Base-by-base conservation (phyloP, 2,329 filamentous ascomycete genomes). In the Dactylellina sp. region DNA sequence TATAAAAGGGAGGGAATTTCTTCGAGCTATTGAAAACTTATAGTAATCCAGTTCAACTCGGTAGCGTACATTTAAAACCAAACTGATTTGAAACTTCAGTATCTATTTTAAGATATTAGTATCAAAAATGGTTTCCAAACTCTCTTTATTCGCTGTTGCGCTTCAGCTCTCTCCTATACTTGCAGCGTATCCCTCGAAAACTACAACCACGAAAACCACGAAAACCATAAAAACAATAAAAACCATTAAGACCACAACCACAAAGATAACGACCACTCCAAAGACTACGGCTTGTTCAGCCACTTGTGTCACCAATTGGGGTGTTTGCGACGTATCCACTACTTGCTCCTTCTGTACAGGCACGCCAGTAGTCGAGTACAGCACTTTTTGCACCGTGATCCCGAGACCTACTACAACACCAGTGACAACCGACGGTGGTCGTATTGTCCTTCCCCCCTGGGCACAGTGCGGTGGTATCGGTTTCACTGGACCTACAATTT, bases 391-490 rank as follows among this genome's bases (percentile, higher is more conserved):
- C 18, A 47, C 44, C 24, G 44, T 47, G 44, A 14, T 47, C 44
- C 44, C 44, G 44, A 47, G 44, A 9, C 22, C 44, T 47, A 47
- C 59, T 6, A 49, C 59, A 20, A 16, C 59, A 12, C 18, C 59
- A n/a, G 24, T 53, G 9, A 63, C 49, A 5, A 64, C 61, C 3
- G 28, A 42, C 12, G 18, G 44, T 22, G 44, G 44, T 47, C 44
- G 3, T 22, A 24, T 47, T 47, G 50, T 56, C 5, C 42, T 52
- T 6, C 78, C 77, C 28, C 35, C 59, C 60, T 63, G 24, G 20
- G 59, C 35, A 2, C 59, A 63, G 32, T 63, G 59, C 16, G 59
- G 59, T 44, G 59, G 59, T 35, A 63, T 63, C n/a, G 59, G 59
- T 22, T 63, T 25, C 32, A 63, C 59, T 3, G 59, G 59, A 12